Percentiles rank a stretch among this genome's conserved stretches.
Evolutionary conservation across 805 yeast species (phyloP).

Genomic region (Komagataella populi): DNA sequence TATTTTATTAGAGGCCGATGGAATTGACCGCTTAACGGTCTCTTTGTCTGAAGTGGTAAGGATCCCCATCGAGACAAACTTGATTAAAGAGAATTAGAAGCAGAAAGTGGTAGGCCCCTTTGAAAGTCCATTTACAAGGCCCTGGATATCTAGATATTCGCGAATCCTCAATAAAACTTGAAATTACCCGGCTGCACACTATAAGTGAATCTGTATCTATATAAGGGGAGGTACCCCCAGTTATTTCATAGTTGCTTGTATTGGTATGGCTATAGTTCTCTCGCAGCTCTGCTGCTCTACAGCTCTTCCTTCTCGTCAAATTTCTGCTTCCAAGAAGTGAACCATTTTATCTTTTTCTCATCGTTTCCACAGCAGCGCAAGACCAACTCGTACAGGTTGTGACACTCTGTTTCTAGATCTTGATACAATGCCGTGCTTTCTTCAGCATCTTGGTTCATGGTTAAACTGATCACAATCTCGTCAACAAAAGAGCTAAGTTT

Average conservation of each 20-base stretch:
- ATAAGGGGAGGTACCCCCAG: neutral
- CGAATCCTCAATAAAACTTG: neutral
- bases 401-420: neutral
- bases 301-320: neutral
- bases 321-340: neutral
- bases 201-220: neutral
- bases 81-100: neutral
- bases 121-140: neutral
- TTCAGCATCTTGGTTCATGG: neutral
- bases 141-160: neutral
- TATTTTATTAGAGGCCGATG: slow-evolving; percentile 77
- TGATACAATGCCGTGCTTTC: neutral
- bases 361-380: neutral
- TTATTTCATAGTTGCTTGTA: neutral
- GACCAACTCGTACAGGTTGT: neutral
- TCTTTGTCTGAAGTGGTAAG: slow-evolving; percentile 55
- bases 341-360: neutral
- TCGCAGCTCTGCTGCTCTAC: neutral
- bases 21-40: slow-evolving; percentile 76
- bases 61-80: slow-evolving; percentile 1
- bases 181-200: neutral
- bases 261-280: neutral
- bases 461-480: neutral
- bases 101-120: neutral
- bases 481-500: neutral